Base-by-base conservation (phyloP, 2,329 filamentous ascomycete species). In the Kalmusia sp. region DNA sequence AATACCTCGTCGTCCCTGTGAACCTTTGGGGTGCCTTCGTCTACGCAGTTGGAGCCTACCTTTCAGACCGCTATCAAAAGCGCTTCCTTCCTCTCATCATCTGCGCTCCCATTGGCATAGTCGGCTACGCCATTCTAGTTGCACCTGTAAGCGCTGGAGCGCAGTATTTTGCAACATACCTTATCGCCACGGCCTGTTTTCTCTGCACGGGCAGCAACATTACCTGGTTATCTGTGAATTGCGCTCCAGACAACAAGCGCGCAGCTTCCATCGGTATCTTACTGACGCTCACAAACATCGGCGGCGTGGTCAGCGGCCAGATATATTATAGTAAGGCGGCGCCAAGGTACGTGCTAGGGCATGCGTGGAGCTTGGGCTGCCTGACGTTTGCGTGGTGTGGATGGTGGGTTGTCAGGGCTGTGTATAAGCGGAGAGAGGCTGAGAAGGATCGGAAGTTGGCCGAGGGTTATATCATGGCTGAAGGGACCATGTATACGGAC, bases 1-100 rank as follows among this genome's bases (percentile, higher is more conserved):
- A 69, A 56, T 77, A 77, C 46, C 63, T 77, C 3, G 73, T 76
- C 7, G 76, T 77, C 15, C 74, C 75, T 1, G 72, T 76, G n/a
- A 77, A 76, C 47, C 35, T 77, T 21, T 77, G 74, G 74, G 76
- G 73, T 1, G 71, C 74, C 0, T 30, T 76, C 4, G 69, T 76
- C n/a, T 78, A 77, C 50, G 67, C 67, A 1, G 44, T 74, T n/a
- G 74, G 73, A 5, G 75, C 75, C 4, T 63, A 73, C 44, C 57
- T 77, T 2, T 73, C 72, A 0, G 75, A 78, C 48, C 70, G 58
- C 31, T 76, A 75, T 45, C 64, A 67, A 34, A 63, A 63, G 3
- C 73, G 75, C 4, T 77, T 77, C 55, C 53, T 75, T 3, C 72
- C 74, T 3, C 57, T 77, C 0, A 62, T 75, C 14, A 49, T 73